Evolutionary conservation across 495 filamentous ascomycete genomes (phyloP).

Genomic region (Penicillium riverlandense): DNA sequence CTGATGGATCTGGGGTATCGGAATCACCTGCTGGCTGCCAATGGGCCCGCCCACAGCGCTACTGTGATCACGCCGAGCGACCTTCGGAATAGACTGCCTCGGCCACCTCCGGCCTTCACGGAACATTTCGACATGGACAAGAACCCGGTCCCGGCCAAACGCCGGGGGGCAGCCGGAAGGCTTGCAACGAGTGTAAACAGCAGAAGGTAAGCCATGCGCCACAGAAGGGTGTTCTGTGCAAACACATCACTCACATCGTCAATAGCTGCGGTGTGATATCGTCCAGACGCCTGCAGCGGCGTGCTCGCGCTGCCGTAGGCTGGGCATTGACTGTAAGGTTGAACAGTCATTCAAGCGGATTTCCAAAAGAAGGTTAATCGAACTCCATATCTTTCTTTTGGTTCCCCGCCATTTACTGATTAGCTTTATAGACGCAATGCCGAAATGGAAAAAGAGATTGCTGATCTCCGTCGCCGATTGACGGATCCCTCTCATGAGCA

Average conservation of each 20-base stretch:
- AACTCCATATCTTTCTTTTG: neutral
- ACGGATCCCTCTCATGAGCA: slow-evolving; percentile 20
- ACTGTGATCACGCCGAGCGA: slow-evolving; percentile 28
- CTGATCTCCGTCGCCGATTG: slow-evolving; percentile 39
- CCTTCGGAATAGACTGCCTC: slow-evolving; percentile 36
- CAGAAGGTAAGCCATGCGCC: slow-evolving; percentile 32
- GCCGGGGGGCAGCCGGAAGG: slow-evolving; percentile 42
- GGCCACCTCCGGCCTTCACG: slow-evolving; percentile 26
- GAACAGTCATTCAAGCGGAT: slow-evolving; percentile 42
- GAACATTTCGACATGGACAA: slow-evolving; percentile 36
- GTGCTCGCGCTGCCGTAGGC: slow-evolving; percentile 41
- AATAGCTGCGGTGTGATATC: slow-evolving; percentile 41
- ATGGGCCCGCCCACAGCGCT: slow-evolving; percentile 18
- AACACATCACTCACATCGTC: slow-evolving; percentile 2
- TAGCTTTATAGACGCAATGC: slow-evolving; percentile 35
- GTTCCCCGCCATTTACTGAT: slow-evolving; percentile 1
- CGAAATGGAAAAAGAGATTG: slow-evolving; percentile 45
- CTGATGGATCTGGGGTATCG: slow-evolving; percentile 38
- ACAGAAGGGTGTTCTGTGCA: neutral
- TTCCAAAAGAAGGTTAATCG: slow-evolving; percentile 36
- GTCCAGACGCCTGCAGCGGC: slow-evolving; percentile 36
- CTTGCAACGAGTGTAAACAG: slow-evolving; percentile 46
- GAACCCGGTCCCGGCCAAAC: slow-evolving; percentile 37
- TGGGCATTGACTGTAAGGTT: slow-evolving; percentile 43
- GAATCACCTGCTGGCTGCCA: slow-evolving; percentile 26